Percentiles rank a stretch among this genome's conserved stretches.
Conservation (phyloP, 1,139 yeast species). For the Tardiomyces digboiensis region DNA sequence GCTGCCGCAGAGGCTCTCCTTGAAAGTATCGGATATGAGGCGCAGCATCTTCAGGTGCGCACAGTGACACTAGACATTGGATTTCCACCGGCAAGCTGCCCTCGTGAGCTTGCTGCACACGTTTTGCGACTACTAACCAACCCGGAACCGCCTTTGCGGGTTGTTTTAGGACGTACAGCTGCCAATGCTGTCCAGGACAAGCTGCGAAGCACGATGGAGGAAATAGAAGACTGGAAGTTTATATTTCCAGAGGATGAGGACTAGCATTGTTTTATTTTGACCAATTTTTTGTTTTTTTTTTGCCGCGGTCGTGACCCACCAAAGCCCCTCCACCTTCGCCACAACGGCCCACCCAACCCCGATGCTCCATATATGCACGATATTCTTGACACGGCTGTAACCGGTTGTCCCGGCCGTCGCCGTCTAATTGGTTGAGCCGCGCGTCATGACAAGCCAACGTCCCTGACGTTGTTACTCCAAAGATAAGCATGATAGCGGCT, state of each 20-base stretch:
- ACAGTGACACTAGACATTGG: slow-evolving; percentile 13
- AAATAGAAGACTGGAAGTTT: slow-evolving; percentile 31
- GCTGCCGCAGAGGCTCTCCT: slow-evolving; percentile 15
- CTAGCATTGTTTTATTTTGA: too few species aligned
- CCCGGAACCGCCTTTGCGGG: slow-evolving; percentile 21
- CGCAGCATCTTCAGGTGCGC: slow-evolving; percentile 8
- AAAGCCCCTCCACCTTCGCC: too few species aligned
- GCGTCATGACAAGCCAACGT: too few species aligned
- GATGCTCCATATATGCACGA: too few species aligned
- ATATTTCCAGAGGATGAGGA: slow-evolving; percentile 11
- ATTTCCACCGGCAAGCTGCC: slow-evolving; percentile 5
- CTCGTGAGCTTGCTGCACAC: slow-evolving; percentile 20
- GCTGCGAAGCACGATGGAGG: slow-evolving; percentile 25
- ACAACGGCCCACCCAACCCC: too few species aligned
- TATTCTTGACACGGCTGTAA: too few species aligned
- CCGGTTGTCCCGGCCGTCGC: too few species aligned
- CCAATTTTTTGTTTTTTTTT: too few species aligned
- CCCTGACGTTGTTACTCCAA: too few species aligned
- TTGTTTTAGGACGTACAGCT: slow-evolving; percentile 21
- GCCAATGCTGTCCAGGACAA: slow-evolving; percentile 21
- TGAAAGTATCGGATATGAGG: slow-evolving; percentile 12
- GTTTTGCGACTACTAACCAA: background rate
- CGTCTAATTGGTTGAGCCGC: too few species aligned
- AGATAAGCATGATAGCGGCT: too few species aligned
- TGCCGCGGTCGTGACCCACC: too few species aligned